These are phyloP conservation scores for Tylopilus plumbeoviolaceoides DNA, from an alignment of 768 basidiomycete genomes.

Conservation along the genomic window DNA sequence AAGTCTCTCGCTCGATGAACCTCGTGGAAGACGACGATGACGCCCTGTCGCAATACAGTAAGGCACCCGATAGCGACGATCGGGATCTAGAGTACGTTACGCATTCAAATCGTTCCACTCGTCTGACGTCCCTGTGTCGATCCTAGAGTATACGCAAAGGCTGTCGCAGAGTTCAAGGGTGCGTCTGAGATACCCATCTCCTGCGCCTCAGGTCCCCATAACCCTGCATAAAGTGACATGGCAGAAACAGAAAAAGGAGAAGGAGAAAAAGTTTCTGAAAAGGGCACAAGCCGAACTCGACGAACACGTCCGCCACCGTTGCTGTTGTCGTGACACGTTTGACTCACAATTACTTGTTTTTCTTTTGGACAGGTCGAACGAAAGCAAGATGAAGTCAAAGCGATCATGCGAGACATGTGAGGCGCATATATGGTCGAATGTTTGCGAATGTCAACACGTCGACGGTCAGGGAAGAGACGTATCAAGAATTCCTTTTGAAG, in stretches of 20 bases:
- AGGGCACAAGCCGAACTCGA: constrained; percentile 24
- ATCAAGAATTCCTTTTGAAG: constrained; percentile 25
- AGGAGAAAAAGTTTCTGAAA: constrained; percentile 22
- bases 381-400: constrained; percentile 18
- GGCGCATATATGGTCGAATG: constrained; percentile 8
- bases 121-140: not conserved
- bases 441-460: not conserved
- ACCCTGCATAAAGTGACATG: constrained; percentile 24
- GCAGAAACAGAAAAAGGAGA: constrained; percentile 29
- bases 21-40: constrained; percentile 14
- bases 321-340: not conserved
- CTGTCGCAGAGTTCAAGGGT: constrained; percentile 33
- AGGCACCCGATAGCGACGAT: constrained; percentile 23
- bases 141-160: constrained; percentile 25
- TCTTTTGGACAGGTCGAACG: constrained; percentile 16
- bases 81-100: constrained; percentile 23
- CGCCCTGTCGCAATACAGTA: constrained; percentile 16
- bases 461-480: constrained; percentile 19
- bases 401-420: constrained; percentile 24
- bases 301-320: constrained; percentile 14
- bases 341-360: not conserved
- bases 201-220: not conserved
- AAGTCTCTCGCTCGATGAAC: constrained; percentile 7
- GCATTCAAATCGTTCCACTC: not conserved
- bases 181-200: not conserved